A percentile compares a stretch with the other conserved stretches of the same genome.
These are phyloP conservation scores for Entoloma clypeatum DNA, from an alignment of 1,284 basidiomycete species.

Conservation along the genomic window DNA sequence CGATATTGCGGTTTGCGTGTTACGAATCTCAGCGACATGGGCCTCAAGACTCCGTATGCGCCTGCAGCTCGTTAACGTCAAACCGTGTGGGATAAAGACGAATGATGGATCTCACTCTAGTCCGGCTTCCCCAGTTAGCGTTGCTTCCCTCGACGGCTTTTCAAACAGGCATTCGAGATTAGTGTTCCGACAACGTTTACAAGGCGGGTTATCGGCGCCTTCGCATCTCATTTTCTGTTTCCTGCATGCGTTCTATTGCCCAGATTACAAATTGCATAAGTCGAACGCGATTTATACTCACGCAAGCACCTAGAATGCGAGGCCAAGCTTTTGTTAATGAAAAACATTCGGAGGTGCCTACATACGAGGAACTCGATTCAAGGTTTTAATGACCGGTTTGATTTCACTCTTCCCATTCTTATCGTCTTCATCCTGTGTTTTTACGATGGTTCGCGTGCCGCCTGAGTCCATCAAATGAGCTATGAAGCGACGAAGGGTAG, in stretches of 20 bases:
- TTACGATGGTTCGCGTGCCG: slow-evolving; percentile 25
- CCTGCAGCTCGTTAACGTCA: slow-evolving; percentile 39
- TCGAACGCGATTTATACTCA: slow-evolving; percentile 36
- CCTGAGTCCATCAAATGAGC: slow-evolving; percentile 22
- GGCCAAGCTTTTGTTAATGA: slow-evolving; percentile 17
- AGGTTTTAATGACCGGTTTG: slow-evolving; percentile 67
- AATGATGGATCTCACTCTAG: slow-evolving; percentile 61
- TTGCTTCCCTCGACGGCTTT: slow-evolving; percentile 81
- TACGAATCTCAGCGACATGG: slow-evolving; percentile 76
- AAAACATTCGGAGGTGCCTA: slow-evolving; percentile 19
- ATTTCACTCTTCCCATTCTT: slow-evolving; percentile 52
- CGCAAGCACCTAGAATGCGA: slow-evolving; percentile 62
- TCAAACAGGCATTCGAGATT: slow-evolving; percentile 87
- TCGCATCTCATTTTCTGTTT: slow-evolving; percentile 89
- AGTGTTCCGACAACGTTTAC: slow-evolving; percentile 82
- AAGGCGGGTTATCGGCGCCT: slow-evolving; percentile 88
- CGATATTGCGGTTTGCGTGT: slow-evolving; percentile 68
- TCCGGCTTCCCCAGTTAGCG: slow-evolving; percentile 81
- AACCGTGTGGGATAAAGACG: slow-evolving; percentile 10
- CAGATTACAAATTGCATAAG: slow-evolving; percentile 16
- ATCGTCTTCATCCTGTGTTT: slow-evolving; percentile 45
- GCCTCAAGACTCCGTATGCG: slow-evolving; percentile 82
- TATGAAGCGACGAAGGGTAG: too few species aligned
- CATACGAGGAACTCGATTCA: slow-evolving; percentile 82
- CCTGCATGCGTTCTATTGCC: slow-evolving; percentile 69